Base-by-base conservation (phyloP, 352 stramenopile species). In the Pythium scleroteichum region DNA sequence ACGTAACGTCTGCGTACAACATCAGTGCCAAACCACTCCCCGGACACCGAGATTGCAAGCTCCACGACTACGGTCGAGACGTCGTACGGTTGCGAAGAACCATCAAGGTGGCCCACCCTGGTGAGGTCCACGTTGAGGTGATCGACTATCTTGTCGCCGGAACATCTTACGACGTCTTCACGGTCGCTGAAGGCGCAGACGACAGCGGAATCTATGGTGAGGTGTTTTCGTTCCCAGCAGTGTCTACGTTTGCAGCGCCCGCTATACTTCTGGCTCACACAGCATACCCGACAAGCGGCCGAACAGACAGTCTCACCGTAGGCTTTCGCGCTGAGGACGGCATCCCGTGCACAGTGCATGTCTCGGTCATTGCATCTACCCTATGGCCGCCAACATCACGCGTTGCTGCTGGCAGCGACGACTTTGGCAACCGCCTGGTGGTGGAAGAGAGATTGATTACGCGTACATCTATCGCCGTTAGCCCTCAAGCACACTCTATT, bases 1-100 rank as follows among this genome's bases (percentile, higher is more conserved):
- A 88, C 44, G 79, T 76, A 35, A 82, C 82, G 6, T 94, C 85
- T 0, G 70, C 80, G 2, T 78, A 89, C 64, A 94, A 94, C 65
- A 68, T 94, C 47, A 94, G 81, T 46, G 75, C 68, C 50, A 92
- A 88, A 45, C 58, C 68, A 3, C 59, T 67, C 19, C 63, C 62
- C 12, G 67, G 58, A 12, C 53, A 70, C n/a, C 64, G 84, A 19
- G 50, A 62, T 5, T 53, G 29, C n/a, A 70, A 79, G 17, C 68
- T 67, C 16, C 82, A 92, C 55, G 64, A 87, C 49, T 94, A 94
- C 47, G 59, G 46, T 1, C 69, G 66, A 13, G 79, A 94, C 17
- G 72, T 88, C 9, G 82, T 94, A 17, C 76, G 71, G 1, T 68
- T 72, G 39, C 65, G 72, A 17, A 71, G 77, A 12, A 86, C 67